Conservation (phyloP, 2,329 filamentous ascomycete genomes). For the Tolypocladium amazonense region DNA sequence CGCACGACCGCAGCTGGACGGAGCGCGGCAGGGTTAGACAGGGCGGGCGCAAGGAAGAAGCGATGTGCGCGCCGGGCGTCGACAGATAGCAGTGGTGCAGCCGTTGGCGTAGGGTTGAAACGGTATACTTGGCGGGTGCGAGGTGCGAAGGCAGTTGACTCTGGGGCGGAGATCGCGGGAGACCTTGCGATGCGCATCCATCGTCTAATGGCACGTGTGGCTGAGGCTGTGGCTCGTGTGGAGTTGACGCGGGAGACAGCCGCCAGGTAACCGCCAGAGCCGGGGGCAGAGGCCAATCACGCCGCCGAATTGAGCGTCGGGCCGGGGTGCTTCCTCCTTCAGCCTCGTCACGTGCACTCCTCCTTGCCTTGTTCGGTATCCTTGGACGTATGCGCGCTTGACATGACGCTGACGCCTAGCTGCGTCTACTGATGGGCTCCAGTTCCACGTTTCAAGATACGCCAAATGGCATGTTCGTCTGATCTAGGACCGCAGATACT, state of each 20-base stretch:
- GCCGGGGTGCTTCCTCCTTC: background rate
- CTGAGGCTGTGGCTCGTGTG: background rate
- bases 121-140: background rate
- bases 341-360: slow-evolving; percentile 1
- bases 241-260: background rate
- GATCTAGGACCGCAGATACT: slow-evolving; percentile 29
- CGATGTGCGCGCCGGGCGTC: background rate
- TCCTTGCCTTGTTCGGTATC: too few relatives aligned
- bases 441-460: background rate
- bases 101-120: background rate
- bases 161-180: background rate
- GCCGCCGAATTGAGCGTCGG: background rate
- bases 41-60: background rate
- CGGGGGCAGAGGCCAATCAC: background rate
- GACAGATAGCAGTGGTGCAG: background rate
- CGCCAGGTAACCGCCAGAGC: background rate
- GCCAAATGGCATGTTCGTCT: too few relatives aligned
- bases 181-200: background rate
- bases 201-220: background rate
- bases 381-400: too few relatives aligned
- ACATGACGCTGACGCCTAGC: too few relatives aligned
- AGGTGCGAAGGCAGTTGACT: background rate
- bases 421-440: too few relatives aligned
- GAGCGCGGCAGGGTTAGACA: background rate
- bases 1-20: background rate